Evolutionary conservation across 176 grass and related monocot species (phyloP), one percentile per base, ranked within the genome.

Genomic region (Triticum turgidum): DNA sequence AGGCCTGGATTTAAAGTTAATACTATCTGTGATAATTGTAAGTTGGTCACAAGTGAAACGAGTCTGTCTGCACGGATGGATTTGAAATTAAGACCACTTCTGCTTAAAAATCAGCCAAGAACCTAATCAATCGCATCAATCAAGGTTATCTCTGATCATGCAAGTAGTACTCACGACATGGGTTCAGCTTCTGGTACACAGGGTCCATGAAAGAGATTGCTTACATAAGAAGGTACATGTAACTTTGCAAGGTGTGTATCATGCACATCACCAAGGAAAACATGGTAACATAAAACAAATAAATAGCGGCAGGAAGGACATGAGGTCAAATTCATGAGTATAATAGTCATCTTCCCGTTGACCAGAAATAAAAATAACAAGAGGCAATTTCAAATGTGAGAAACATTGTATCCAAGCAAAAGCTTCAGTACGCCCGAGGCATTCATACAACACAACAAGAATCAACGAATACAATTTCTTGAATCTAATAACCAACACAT

Each of bases 141-240:
- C 42, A 63, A 80, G 33, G 77, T 27, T 80, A 64, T 86, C n/a
- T 59, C 34, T 30, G 63, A 51, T 22, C 39, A 78, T 72, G 54
- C 51, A 64, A 47, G n/a, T 84, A 47, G n/a, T 79, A 64, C 20
- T 30, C 38, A 78, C 73, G 56, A 73, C 82, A 56, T 51, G 17
- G 37, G n/a, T 77, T 73, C 65, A 84, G 51, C 38, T 69, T 51
- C 11, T 74, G n/a, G 49, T 71, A 83, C 7, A 61, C 34, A 77
- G 61, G 33, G 61, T 24, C 61, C 49, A 63, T 37, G 13, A 18
- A 30, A 72, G 51, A 61, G 45, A 34, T 17, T 63, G 47, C 29
- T 71, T 29, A 84, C n/a, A 88, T 70, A 78, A 78, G 54, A 29
- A 52, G 64, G 32, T 59, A 77, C 27, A 78, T 59, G 15, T 34